A percentile compares a stretch with the other conserved stretches of the same genome.
These are phyloP conservation scores for Logfia minima DNA, from an alignment of 129 eudicot genomes.

Conservation along the genomic window DNA sequence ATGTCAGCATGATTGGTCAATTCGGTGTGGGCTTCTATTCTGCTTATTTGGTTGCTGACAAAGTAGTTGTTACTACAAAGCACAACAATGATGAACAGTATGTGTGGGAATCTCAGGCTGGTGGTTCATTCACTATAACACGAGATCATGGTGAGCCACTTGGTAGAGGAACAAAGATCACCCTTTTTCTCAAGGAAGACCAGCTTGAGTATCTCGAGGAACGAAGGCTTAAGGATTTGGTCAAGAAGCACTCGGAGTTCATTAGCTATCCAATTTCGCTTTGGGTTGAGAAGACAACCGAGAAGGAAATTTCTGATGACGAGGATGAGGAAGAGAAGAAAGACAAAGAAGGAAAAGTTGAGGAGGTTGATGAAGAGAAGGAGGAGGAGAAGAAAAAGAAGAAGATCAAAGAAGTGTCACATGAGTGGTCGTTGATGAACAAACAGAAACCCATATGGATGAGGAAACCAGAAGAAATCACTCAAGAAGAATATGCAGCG, in stretches of 20 bases:
- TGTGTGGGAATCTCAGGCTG: no score
- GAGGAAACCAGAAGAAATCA: constrained; percentile 65
- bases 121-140: constrained; percentile 61
- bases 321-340: constrained; percentile 56
- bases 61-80: no score
- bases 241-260: constrained; percentile 33
- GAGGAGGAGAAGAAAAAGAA: constrained; percentile 49
- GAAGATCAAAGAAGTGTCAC: constrained; percentile 49
- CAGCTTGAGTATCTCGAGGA: constrained; percentile 81
- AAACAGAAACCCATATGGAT: constrained; percentile 7
- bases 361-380: constrained; percentile 47
- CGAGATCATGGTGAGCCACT: constrained; percentile 66
- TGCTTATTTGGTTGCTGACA: no score
- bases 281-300: constrained; percentile 45
- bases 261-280: constrained; percentile 24
- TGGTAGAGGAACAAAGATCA: constrained; percentile 76
- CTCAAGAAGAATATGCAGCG: constrained; percentile 70
- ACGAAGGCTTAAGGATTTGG: constrained; percentile 61
- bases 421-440: constrained; percentile 46
- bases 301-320: constrained; percentile 51
- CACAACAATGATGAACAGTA: no score
- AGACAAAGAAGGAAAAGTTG: constrained; percentile 43
- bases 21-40: constrained; percentile 46
- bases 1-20: constrained; percentile 76
- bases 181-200: constrained; percentile 64